A percentile compares a stretch with the other conserved stretches of the same genome.
Evolutionary conservation across 2,329 filamentous ascomycete species (phyloP).

Genomic region (Diplodia intermedia): DNA sequence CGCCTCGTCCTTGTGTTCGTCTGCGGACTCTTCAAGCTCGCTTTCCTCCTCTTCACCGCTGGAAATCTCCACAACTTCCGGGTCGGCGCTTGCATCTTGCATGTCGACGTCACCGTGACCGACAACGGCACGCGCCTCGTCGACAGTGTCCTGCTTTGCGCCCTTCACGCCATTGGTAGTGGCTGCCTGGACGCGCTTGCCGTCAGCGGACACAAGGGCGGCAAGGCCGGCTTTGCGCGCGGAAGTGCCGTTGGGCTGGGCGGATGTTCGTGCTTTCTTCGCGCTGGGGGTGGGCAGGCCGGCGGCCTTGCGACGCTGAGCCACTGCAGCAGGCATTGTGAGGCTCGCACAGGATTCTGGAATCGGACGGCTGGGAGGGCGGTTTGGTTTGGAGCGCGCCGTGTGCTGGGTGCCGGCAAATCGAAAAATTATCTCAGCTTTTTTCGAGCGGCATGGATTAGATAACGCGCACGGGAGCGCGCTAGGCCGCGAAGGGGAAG

Average conservation of each 20-base stretch:
- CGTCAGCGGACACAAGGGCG: conserved; percentile 41
- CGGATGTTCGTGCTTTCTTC: conserved; percentile 45
- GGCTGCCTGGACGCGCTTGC: conserved; percentile 51
- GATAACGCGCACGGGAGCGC: conserved; percentile 22
- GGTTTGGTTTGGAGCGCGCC: conserved; percentile 30
- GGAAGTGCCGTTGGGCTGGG: conserved; percentile 15
- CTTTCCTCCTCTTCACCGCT: conserved; percentile 51
- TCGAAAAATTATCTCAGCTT: conserved; percentile 32
- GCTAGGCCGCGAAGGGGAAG: not conserved
- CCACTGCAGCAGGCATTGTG: conserved; percentile 46
- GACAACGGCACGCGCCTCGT: conserved; percentile 65
- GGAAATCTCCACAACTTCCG: conserved; percentile 57
- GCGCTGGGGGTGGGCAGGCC: conserved; percentile 40
- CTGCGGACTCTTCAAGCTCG: conserved; percentile 31
- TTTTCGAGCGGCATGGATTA: conserved; percentile 32
- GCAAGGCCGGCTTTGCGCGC: conserved; percentile 42
- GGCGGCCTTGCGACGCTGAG: conserved; percentile 36
- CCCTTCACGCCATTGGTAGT: conserved; percentile 56
- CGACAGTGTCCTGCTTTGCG: conserved; percentile 59
- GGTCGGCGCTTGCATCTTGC: conserved; percentile 39
- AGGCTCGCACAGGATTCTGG: conserved; percentile 8
- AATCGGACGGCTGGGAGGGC: conserved; percentile 7
- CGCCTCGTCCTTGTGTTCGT: conserved; percentile 34
- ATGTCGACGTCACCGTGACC: conserved; percentile 53
- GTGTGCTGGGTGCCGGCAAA: conserved; percentile 22